Percentiles rank a stretch among this genome's conserved stretches.
Evolutionary conservation across 116 monocot genomes (phyloP).

Genomic region (Trichopus zeylanicus): DNA sequence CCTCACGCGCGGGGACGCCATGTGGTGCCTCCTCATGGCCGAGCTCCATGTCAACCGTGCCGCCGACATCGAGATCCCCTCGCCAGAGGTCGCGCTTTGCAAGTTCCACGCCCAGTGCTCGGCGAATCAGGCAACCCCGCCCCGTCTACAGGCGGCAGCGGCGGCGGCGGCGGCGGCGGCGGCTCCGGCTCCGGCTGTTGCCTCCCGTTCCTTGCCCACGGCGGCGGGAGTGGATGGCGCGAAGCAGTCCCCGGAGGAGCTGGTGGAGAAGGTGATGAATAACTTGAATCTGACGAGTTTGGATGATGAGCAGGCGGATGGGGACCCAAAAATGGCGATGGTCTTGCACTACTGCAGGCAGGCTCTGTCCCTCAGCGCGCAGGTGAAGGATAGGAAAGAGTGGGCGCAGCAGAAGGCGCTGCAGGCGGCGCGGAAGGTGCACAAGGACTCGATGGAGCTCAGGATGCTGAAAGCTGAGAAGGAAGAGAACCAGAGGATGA

Average conservation of each 20-base stretch:
- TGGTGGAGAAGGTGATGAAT: constrained; percentile 45
- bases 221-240: constrained; percentile 1
- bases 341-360: constrained; percentile 41
- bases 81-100: neutral
- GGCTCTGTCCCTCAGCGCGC: constrained; percentile 50
- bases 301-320: constrained; percentile 15
- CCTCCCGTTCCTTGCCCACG: neutral
- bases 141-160: too few species aligned
- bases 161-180: neutral
- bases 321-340: constrained; percentile 43
- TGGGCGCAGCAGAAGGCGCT: constrained; percentile 90
- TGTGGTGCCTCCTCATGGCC: constrained; percentile 92
- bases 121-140: too few species aligned
- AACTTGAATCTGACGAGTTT: constrained; percentile 47
- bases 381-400: constrained; percentile 75
- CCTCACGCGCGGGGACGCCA: constrained; percentile 64
- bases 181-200: neutral
- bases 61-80: constrained; percentile 43
- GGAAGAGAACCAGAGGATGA: constrained; percentile 60
- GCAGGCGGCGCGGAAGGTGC: constrained; percentile 83
- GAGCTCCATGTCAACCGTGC: constrained; percentile 69
- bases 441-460: constrained; percentile 58
- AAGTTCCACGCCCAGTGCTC: constrained; percentile 2
- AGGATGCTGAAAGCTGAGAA: constrained; percentile 54
- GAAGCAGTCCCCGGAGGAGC: constrained; percentile 13